Base-by-base conservation (phyloP, 176 grass and related monocot genomes). In the Avena sativa region DNA sequence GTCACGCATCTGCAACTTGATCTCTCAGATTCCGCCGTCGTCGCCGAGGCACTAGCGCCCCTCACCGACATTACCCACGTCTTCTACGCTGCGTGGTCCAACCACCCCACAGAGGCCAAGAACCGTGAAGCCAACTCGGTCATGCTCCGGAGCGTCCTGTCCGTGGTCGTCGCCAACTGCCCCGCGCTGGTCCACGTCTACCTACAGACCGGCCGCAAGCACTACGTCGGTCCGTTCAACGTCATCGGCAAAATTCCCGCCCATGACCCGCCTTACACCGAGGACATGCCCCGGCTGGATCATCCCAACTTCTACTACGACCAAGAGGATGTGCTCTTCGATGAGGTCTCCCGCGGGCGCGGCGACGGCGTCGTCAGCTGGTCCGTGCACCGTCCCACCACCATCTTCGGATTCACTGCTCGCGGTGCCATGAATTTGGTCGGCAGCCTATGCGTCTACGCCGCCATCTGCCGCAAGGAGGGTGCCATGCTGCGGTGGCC, bases 251-350 rank as follows among this genome's bases (percentile, higher is more conserved):
- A 13, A 23, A 6, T 64, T 1, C 23, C 21, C 11, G 61, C 61
- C 61, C 21, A 64, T 23, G 61, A 64, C 61, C 23, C 21, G 61
- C 61, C 61, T 25, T 64, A 64, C 61, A 64, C 61, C 4, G 23
- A 64, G 61, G 61, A 64, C 23, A 64, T 64, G 23, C 61, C 23
- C 61, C 61, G 61, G 11, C 0, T 64, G 61, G 61, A 64, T 13
- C 61, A 64, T 6, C 61, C 61, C 61, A 64, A 64, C 61, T 64
- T 64, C 61, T 64, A 64, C 61, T 64, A 64, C 21, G 61, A 64
- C 61, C 61, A 64, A 6, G 61, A 64, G 61, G 61, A 64, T 23
- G 61, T 64, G 61, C 61, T 64, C 61, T 64, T 64, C 61, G 4
- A 63, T 3, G 60, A 63, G 60, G n/a, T 63, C 60, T 63, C 60